phyloP scores from a whole-genome alignment of 192 early-diverging fungal genomes.

The Allomyces arbusculus region DNA sequence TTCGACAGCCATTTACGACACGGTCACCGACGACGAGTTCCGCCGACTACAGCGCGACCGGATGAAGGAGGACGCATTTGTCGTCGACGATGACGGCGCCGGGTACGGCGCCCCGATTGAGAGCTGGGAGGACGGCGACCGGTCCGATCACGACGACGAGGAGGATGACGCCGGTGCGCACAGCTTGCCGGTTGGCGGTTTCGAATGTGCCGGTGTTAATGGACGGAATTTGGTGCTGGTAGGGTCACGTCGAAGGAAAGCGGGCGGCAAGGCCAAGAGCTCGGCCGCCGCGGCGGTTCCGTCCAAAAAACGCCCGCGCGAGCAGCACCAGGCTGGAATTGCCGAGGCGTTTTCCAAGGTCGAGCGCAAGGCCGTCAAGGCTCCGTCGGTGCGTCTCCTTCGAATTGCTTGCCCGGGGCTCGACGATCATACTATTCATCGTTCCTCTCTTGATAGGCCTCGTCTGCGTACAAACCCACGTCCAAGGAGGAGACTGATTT shows the following conservation, averaged over 20 bases:
- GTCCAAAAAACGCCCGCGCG: constrained; percentile 9
- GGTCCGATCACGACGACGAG: constrained; percentile 20
- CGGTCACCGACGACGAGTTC: constrained; percentile 39
- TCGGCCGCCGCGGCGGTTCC: constrained; percentile 3
- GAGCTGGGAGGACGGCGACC: constrained; percentile 24
- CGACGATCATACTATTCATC: too few species aligned
- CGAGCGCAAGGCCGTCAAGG: too few species aligned
- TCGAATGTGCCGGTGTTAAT: constrained; percentile 1
- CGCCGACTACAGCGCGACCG: constrained; percentile 11
- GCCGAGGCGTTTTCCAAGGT: too few species aligned
- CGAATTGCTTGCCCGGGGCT: too few species aligned
- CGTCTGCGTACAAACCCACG: too few species aligned
- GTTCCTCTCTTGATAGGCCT: too few species aligned
- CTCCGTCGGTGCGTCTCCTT: too few species aligned
- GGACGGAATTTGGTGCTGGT: background rate
- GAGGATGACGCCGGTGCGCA: constrained; percentile 4
- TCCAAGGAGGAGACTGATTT: too few species aligned
- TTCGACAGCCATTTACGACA: constrained; percentile 25
- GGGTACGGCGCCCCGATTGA: constrained; percentile 41
- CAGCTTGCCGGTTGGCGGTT: constrained; percentile 3
- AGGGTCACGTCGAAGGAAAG: background rate
- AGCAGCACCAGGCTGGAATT: too few species aligned
- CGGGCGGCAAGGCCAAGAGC: constrained; percentile 5
- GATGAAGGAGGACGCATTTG: constrained; percentile 29
- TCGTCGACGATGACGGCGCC: constrained; percentile 44